These are phyloP conservation scores for Cyclospora cayetanensis DNA, from an alignment of 169 alveolate genomes.

Conservation along the genomic window DNA sequence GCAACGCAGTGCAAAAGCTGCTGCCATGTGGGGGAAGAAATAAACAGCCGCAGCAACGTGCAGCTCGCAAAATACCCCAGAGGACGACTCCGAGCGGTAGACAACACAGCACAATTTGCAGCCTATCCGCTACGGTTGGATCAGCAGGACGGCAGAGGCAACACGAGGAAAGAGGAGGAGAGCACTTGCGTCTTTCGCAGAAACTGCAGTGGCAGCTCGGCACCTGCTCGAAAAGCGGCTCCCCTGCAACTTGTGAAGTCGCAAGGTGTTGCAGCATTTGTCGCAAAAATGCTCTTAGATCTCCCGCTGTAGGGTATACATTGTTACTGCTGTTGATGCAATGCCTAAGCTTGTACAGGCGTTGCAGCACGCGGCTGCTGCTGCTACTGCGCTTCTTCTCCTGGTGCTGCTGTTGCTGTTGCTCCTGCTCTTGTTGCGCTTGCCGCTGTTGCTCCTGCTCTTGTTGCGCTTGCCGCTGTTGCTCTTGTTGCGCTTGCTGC, in stretches of 20 bases:
- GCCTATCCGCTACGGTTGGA: not conserved
- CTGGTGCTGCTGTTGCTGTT: constrained; percentile 44
- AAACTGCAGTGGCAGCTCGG: no score
- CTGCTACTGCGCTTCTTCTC: not conserved
- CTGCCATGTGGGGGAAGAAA: no score
- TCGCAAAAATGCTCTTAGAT: constrained; percentile 19
- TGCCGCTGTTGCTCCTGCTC: not conserved
- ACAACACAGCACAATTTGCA: not conserved
- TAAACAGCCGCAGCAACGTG: not conserved
- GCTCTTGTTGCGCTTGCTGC: constrained; percentile 14
- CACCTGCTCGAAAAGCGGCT: constrained; percentile 20
- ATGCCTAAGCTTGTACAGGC: not conserved
- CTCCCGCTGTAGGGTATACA: not conserved
- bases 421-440: constrained; percentile 10
- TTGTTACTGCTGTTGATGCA: constrained; percentile 16
- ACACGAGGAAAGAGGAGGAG: not conserved
- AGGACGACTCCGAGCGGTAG: not conserved
- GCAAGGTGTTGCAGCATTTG: constrained; percentile 41
- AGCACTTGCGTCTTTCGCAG: no score
- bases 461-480: constrained; percentile 15
- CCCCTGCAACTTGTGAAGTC: not conserved
- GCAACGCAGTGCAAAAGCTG: no score
- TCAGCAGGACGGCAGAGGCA: not conserved
- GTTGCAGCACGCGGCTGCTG: constrained; percentile 17
- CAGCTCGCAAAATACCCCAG: not conserved